These are phyloP conservation scores for Dryadomyces sulphureus DNA, from an alignment of 2,329 filamentous ascomycete species.

Conservation along the genomic window DNA sequence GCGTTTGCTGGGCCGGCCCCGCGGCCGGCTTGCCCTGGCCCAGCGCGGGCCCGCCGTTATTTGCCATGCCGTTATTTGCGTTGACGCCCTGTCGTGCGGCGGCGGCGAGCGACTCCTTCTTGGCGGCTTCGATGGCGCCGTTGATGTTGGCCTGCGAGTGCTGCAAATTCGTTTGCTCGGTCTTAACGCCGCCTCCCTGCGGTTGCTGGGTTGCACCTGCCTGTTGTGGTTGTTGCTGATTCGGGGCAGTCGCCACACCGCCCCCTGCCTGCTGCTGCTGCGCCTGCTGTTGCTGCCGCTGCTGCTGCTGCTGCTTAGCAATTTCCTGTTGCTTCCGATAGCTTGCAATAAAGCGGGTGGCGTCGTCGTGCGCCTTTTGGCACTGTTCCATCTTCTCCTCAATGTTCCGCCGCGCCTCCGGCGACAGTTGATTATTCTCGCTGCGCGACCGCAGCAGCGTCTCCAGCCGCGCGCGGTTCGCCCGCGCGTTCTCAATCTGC, in stretches of 20 bases:
- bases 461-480: conserved; percentile 27
- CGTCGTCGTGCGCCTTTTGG: conserved; percentile 29
- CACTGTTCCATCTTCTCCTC: conserved; percentile 28
- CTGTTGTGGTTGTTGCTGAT: conserved; percentile 11
- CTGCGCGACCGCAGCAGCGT: conserved; percentile 25
- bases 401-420: conserved; percentile 31
- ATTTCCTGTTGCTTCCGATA: conserved; percentile 30
- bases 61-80: conserved; percentile 4
- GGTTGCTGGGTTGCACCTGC: conserved; percentile 3
- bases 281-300: conserved; percentile 11
- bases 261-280: conserved; percentile 1
- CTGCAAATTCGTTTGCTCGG: conserved; percentile 16
- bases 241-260: background rate
- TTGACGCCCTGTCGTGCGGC: conserved; percentile 11
- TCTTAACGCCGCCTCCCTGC: conserved; percentile 14
- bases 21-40: conserved; percentile 3
- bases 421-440: conserved; percentile 26
- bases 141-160: conserved; percentile 24
- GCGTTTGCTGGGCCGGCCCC: conserved; percentile 10
- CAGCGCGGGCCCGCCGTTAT: background rate
- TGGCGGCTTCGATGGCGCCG: conserved; percentile 29
- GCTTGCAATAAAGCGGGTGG: conserved; percentile 30
- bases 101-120: conserved; percentile 24
- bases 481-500: conserved; percentile 31
- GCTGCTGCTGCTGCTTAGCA: conserved; percentile 9